Percentiles rank a stretch among this genome's conserved stretches.
phyloP scores from a whole-genome alignment of 2,329 filamentous ascomycete genomes.

The Sarocladiaceae sp. region DNA sequence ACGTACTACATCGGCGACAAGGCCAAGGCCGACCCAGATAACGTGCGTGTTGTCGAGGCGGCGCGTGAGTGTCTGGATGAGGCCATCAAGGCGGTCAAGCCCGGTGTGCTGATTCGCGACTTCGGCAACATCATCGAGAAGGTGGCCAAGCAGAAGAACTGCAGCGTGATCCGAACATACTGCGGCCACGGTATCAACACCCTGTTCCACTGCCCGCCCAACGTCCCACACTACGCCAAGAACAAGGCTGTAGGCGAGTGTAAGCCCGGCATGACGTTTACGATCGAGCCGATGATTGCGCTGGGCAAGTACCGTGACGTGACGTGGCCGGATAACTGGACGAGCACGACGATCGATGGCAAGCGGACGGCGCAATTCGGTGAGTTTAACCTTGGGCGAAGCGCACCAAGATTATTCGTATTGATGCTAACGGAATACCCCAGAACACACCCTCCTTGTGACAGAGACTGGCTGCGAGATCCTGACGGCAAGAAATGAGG shows the following conservation, averaged over 20 bases:
- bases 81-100: constrained; percentile 87
- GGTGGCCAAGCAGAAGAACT: constrained; percentile 76
- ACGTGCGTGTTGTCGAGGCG: constrained; percentile 84
- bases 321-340: constrained; percentile 99
- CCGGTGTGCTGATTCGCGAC: constrained; percentile 85
- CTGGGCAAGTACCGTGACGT: constrained; percentile 85
- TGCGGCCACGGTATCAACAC: constrained; percentile 94
- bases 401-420: neutral
- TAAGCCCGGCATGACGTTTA: constrained; percentile 97
- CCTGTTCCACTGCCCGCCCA: constrained; percentile 88
- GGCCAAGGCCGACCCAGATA: constrained; percentile 74
- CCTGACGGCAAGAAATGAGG: constrained; percentile 63
- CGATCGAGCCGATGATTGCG: constrained; percentile 98
- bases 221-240: constrained; percentile 95
- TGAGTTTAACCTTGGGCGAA: constrained; percentile 33
- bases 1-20: constrained; percentile 96
- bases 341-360: constrained; percentile 86
- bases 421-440: neutral
- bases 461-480: constrained; percentile 79
- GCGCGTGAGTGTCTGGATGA: constrained; percentile 85
- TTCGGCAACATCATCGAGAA: constrained; percentile 95
- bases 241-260: constrained; percentile 95
- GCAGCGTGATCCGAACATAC: constrained; percentile 91
- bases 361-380: constrained; percentile 88
- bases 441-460: constrained; percentile 76